These are phyloP conservation scores for Globisporangium perplexum DNA, from an alignment of 352 stramenopile species.

Conservation along the genomic window DNA sequence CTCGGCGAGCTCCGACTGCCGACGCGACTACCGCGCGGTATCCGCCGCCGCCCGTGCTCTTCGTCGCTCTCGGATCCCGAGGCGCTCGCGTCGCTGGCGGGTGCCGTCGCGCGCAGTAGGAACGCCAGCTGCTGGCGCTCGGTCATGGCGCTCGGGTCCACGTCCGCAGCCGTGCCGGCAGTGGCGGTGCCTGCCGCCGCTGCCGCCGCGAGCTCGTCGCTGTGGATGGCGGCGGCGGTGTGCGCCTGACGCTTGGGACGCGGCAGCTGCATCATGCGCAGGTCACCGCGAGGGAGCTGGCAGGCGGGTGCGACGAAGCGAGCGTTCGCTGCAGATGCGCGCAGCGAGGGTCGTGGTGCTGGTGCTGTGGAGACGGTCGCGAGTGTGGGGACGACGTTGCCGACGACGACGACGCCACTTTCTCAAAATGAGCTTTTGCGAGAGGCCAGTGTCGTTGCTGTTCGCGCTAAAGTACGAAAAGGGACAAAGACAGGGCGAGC, in stretches of 20 bases:
- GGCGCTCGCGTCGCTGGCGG: constrained; percentile 23
- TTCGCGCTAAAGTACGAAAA: neutral
- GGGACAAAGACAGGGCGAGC: neutral
- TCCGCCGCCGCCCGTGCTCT: neutral
- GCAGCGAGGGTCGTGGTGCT: neutral
- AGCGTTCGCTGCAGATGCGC: no score
- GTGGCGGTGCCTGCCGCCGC: neutral
- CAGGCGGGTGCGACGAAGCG: no score
- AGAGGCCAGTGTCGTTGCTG: neutral
- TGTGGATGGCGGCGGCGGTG: no score
- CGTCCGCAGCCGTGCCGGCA: neutral
- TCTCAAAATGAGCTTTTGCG: neutral
- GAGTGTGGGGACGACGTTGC: no score
- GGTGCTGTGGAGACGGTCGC: neutral
- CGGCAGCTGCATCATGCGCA: neutral
- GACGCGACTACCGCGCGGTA: constrained; percentile 1
- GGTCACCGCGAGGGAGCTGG: no score
- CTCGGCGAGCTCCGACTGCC: neutral
- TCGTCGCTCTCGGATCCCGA: neutral
- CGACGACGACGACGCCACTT: neutral
- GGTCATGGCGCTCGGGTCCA: constrained; percentile 72
- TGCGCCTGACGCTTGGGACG: neutral
- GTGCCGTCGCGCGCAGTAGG: constrained; percentile 59
- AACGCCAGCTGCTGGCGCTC: constrained; percentile 78
- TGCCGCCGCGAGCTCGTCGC: no score